Conservation (phyloP, 257 asterid genomes). For the Ocimum tenuiflorum region DNA sequence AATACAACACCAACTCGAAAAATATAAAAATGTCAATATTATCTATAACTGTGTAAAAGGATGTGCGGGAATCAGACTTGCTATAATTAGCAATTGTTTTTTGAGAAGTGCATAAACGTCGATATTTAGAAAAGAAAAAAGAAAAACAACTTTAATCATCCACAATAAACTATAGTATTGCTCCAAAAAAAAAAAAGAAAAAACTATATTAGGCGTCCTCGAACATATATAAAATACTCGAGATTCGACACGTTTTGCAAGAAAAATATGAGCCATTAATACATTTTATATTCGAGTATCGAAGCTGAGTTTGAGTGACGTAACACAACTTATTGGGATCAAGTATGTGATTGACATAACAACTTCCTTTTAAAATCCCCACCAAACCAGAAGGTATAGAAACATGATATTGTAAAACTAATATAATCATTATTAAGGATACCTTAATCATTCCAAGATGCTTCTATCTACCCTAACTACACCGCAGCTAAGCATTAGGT, state of each 20-base stretch:
- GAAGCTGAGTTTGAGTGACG: too few species aligned
- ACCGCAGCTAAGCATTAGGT: conserved; percentile 34
- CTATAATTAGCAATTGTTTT: conserved; percentile 10
- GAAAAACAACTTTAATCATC: too few species aligned
- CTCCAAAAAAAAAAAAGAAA: too few species aligned
- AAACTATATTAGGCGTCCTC: too few species aligned
- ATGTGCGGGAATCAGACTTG: not conserved
- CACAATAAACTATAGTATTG: not conserved
- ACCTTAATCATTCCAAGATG: conserved; percentile 17
- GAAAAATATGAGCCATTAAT: too few species aligned
- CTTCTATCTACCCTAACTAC: conserved; percentile 18
- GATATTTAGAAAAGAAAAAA: not conserved
- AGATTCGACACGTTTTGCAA: too few species aligned
- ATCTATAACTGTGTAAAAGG: too few species aligned
- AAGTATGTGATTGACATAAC: not conserved
- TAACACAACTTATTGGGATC: not conserved
- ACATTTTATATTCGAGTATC: not conserved
- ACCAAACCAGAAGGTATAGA: conserved; percentile 6
- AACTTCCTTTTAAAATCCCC: conserved; percentile 11
- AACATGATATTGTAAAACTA: conserved; percentile 3
- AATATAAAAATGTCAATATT: too few species aligned
- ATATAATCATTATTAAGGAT: conserved; percentile 12
- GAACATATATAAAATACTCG: too few species aligned
- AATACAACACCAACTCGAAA: too few species aligned
- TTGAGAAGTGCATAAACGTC: not conserved